phyloP scores from a whole-genome alignment of 106 monocot genomes.

The Dendrobium huoshanense region DNA sequence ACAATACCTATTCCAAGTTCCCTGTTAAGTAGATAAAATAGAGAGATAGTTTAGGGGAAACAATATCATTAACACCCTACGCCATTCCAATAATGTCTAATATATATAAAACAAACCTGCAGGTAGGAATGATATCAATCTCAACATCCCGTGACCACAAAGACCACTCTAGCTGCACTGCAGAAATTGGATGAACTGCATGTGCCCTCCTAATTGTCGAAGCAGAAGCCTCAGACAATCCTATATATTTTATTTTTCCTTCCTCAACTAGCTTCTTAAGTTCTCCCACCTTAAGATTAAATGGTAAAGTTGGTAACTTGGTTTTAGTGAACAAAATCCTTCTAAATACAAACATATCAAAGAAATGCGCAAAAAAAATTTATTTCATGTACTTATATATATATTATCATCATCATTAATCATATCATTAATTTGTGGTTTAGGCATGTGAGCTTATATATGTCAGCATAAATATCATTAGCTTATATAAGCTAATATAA shows the following conservation, averaged over 20 bases:
- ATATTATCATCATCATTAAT: neutral
- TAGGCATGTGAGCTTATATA: neutral
- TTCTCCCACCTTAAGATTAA: conserved; percentile 30
- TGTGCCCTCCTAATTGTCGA: conserved; percentile 47
- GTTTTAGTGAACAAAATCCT: neutral
- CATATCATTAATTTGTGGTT: neutral
- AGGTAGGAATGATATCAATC: conserved; percentile 46
- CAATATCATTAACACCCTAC: neutral
- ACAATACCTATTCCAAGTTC: conserved; percentile 93
- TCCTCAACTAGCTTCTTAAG: conserved; percentile 46
- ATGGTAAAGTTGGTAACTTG: neutral
- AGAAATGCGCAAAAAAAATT: neutral
- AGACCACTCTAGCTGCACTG: conserved; percentile 52
- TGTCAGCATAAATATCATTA: no score
- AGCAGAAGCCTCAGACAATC: conserved; percentile 37
- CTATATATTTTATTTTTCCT: conserved; percentile 49
- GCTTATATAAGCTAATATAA: no score
- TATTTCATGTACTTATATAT: no score
- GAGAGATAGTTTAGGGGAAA: neutral
- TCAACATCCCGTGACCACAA: conserved; percentile 65
- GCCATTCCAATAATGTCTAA: neutral
- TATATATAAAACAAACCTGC: conserved; percentile 14
- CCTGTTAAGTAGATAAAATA: conserved; percentile 18
- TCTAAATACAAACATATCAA: neutral
- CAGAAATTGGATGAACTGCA: conserved; percentile 39